Conservation (phyloP, 495 filamentous ascomycete species). For the Geoglossum glabrum region DNA sequence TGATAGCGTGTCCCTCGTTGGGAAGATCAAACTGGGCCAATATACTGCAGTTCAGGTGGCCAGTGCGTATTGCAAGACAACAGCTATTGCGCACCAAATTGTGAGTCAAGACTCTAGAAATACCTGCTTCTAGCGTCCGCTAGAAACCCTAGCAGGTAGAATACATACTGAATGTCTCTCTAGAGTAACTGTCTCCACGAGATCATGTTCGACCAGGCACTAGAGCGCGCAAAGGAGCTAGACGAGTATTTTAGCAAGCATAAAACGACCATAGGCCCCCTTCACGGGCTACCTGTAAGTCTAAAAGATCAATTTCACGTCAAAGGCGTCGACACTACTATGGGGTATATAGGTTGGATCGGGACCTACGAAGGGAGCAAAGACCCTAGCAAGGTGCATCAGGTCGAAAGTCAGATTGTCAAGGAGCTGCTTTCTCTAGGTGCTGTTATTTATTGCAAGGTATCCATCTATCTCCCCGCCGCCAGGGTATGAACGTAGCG, state of each 20-base stretch:
- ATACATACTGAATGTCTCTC: no score
- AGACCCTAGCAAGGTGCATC: not conserved
- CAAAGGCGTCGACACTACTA: slow-evolving; percentile 40
- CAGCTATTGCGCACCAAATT: slow-evolving; percentile 35
- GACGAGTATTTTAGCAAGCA: slow-evolving; percentile 5
- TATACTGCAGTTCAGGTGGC: slow-evolving; percentile 22
- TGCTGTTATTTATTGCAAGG: not conserved
- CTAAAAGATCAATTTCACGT: slow-evolving; percentile 57
- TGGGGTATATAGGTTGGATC: slow-evolving; percentile 31
- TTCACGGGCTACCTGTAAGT: slow-evolving; percentile 46
- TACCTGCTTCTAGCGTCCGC: no score
- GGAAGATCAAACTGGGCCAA: not conserved
- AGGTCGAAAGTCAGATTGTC: not conserved
- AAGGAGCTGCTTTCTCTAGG: not conserved
- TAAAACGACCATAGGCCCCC: slow-evolving; percentile 18
- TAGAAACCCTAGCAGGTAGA: no score
- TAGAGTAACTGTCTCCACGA: not conserved
- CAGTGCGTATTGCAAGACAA: slow-evolving; percentile 35
- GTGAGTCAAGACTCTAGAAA: no score
- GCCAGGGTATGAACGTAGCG: not conserved
- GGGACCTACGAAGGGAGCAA: not conserved
- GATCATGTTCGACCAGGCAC: not conserved
- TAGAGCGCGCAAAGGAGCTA: not conserved
- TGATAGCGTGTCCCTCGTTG: not conserved
- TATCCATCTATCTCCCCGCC: not conserved